These are phyloP conservation scores for Cicer judaicum DNA, from an alignment of 306 rosid species.

Conservation along the genomic window DNA sequence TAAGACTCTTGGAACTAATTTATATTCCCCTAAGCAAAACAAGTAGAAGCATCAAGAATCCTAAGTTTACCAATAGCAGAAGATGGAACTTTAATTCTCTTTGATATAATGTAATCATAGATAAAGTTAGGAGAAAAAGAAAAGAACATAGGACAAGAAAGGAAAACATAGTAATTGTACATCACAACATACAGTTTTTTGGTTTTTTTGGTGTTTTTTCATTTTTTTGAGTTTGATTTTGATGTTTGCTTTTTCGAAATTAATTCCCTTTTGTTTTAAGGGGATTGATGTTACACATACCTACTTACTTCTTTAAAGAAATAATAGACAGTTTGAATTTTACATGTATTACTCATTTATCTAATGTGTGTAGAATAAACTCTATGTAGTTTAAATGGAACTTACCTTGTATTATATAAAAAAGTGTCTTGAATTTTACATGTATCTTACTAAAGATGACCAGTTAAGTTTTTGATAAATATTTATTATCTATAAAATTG, in stretches of 20 bases:
- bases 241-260: neutral
- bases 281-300: conserved; percentile 23
- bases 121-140: conserved; percentile 10
- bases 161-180: conserved; percentile 2
- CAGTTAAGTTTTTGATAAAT: neutral
- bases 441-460: neutral
- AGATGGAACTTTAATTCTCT: neutral
- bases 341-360: conserved; percentile 30
- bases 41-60: conserved; percentile 4
- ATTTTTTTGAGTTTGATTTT: conserved; percentile 15
- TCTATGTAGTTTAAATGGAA: neutral
- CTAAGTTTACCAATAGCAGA: neutral
- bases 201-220: neutral
- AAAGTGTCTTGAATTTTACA: too few relatives aligned
- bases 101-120: conserved; percentile 1
- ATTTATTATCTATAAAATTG: neutral
- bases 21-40: conserved; percentile 55
- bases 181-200: neutral
- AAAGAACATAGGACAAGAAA: conserved; percentile 13
- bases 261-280: conserved; percentile 21
- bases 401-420: too few relatives aligned
- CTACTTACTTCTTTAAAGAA: neutral
- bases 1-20: conserved; percentile 57
- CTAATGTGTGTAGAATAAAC: conserved; percentile 4
- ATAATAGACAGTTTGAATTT: neutral